A percentile compares a stretch with the other conserved stretches of the same genome.
phyloP scores from a whole-genome alignment of 176 grass and related monocot species.

The Raddia guianensis region DNA sequence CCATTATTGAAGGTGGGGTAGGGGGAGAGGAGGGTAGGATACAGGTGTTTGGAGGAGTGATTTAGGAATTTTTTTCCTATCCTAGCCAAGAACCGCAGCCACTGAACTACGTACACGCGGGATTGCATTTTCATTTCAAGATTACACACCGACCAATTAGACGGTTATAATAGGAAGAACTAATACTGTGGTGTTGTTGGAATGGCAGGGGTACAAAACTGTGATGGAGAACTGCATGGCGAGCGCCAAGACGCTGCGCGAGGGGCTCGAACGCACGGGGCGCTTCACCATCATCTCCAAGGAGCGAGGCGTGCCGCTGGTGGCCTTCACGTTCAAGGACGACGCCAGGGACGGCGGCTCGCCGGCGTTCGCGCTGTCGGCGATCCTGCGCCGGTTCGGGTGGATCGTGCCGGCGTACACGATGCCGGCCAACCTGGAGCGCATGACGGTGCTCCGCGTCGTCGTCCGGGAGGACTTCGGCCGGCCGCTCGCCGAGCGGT shows the following conservation, averaged over 20 bases:
- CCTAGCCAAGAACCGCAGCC: too few species aligned
- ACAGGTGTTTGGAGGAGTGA: too few species aligned
- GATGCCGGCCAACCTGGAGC: conserved; percentile 73
- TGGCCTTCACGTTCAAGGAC: conserved; percentile 79
- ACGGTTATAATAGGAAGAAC: too few species aligned
- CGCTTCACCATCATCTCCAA: conserved; percentile 79
- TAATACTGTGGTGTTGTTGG: too few species aligned
- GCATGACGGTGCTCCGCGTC: conserved; percentile 73
- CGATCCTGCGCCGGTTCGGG: conserved; percentile 58
- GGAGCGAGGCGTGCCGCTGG: conserved; percentile 76
- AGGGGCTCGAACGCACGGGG: conserved; percentile 55
- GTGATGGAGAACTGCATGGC: conserved; percentile 95
- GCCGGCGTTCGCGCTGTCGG: conserved; percentile 60
- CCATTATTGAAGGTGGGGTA: too few species aligned
- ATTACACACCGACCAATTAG: too few species aligned
- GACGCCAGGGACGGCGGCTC: conserved; percentile 21
- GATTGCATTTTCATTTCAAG: too few species aligned
- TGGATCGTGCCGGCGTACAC: conserved; percentile 96
- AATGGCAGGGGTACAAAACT: conserved; percentile 64
- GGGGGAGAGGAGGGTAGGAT: too few species aligned
- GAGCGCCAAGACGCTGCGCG: conserved; percentile 57
- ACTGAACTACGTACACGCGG: too few species aligned
- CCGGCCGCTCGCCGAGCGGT: conserved; percentile 55
- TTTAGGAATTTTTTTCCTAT: too few species aligned
- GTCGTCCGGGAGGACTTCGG: conserved; percentile 79